Conservation (phyloP, 148 eudicot species). For the Agrostemma githago region DNA sequence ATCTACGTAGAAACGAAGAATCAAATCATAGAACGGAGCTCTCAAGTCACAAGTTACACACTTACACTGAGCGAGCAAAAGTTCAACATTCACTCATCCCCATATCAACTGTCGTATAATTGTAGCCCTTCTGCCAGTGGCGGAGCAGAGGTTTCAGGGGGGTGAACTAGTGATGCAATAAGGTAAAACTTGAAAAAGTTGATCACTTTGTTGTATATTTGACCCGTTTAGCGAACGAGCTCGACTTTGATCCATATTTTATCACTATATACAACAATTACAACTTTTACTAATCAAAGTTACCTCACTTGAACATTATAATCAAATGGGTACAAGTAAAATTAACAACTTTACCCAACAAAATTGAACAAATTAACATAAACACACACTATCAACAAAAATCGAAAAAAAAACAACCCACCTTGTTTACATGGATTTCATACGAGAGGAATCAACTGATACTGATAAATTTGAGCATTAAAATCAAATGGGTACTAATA, state of each 20-base stretch:
- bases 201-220: no score
- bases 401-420: background rate
- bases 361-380: background rate
- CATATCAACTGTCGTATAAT: background rate
- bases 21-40: no score
- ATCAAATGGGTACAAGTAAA: no score
- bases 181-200: background rate
- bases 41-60: background rate
- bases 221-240: no score
- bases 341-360: no score
- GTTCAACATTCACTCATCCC: background rate
- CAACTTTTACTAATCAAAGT: no score
- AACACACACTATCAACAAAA: background rate
- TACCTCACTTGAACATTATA: no score
- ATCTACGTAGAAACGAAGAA: background rate
- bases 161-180: no score
- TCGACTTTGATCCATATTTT: no score
- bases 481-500: no score
- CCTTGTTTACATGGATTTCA: slow-evolving; percentile 67
- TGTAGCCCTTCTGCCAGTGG: background rate
- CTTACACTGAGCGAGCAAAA: background rate
- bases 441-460: slow-evolving; percentile 51
- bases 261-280: no score
- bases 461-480: no score
- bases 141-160: background rate